A percentile compares a stretch with the other conserved stretches of the same genome.
phyloP scores from a whole-genome alignment of 2,329 filamentous ascomycete species.

The Chrysoporthe deuterocubensis region DNA sequence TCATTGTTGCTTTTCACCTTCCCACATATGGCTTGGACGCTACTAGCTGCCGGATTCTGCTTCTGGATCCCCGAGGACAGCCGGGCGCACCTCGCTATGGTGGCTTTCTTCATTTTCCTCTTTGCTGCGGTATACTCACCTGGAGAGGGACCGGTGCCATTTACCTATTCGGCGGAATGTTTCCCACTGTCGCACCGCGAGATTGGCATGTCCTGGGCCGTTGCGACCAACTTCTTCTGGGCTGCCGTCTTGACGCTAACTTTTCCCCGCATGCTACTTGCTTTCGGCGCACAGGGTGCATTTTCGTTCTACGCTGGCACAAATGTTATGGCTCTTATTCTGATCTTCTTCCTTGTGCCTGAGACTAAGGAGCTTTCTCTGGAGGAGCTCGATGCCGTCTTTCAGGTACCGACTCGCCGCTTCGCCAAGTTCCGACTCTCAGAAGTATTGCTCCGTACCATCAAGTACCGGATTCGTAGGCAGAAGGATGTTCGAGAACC shows the following conservation, averaged over 20 bases:
- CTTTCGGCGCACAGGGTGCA: slow-evolving; percentile 33
- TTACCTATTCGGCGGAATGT: slow-evolving; percentile 70
- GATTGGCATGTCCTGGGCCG: slow-evolving; percentile 70
- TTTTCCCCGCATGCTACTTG: slow-evolving; percentile 56
- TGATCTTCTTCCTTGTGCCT: slow-evolving; percentile 61
- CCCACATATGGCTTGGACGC: slow-evolving; percentile 62
- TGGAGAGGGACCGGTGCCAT: slow-evolving; percentile 68
- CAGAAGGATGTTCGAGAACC: slow-evolving; percentile 42
- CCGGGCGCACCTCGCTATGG: slow-evolving; percentile 46
- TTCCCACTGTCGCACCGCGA: slow-evolving; percentile 73
- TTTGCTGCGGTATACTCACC: slow-evolving; percentile 37
- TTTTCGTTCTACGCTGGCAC: slow-evolving; percentile 61
- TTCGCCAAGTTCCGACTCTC: slow-evolving; percentile 62
- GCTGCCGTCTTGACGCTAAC: slow-evolving; percentile 64
- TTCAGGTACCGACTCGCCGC: slow-evolving; percentile 61
- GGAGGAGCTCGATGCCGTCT: slow-evolving; percentile 61
- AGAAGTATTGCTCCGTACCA: slow-evolving; percentile 62
- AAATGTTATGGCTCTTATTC: slow-evolving; percentile 57
- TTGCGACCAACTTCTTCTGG: slow-evolving; percentile 66
- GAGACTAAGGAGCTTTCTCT: slow-evolving; percentile 58
- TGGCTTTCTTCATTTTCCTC: slow-evolving; percentile 47
- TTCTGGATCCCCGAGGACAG: slow-evolving; percentile 46
- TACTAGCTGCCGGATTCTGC: slow-evolving; percentile 59
- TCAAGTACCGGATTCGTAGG: slow-evolving; percentile 58
- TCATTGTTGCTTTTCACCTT: slow-evolving; percentile 67